Evolutionary conservation across 495 filamentous ascomycete species (phyloP), one percentile per base, ranked within the genome.

Genomic region (Xylaria longipes): DNA sequence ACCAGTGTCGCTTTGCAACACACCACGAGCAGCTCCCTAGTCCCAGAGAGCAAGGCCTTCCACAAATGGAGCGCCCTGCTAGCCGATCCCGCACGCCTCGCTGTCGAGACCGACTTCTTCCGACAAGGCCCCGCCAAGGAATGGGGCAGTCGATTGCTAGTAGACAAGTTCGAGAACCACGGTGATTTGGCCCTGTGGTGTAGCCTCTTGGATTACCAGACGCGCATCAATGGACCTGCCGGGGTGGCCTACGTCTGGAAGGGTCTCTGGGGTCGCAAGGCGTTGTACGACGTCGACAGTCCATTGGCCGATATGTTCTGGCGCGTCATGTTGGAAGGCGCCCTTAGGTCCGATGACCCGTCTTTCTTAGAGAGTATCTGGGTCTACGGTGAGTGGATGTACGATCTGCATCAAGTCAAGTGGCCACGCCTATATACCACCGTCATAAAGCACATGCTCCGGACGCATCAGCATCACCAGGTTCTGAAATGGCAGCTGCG

Each of bases 121-220:
- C 76, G 67, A 29, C 62, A 35, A 17, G 77, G 77, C 14, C 70
- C 77, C 33, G 77, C 77, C 43, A 76, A 74, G 43, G 58, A 17
- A 54, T 80, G 73, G 76, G 75, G n/a, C 73, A 80, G 66, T 71
- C 76, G 35, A 27, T 81, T 86, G 43, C 76, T 92, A 45, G 84
- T 93, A 17, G 90, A 93, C 75, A 73, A 82, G 12, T 80, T 83
- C 5, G 76, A 81, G 33, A 77, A 87, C 63, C 74, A 71, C 37
- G 71, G 82, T 27, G 86, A 94, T 74, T 84, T 89, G 66, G 76
- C 81, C 17, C 81, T 93, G 14, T 94, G 92, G 92, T 82, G 86
- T 20, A 87, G 89, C 70, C 80, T 93, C 31, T 80, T 94, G 25
- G 83, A 86, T 41, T 90, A 88, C 73, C 83, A 88, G 45, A 84